Evolutionary conservation across 2,329 filamentous ascomycete genomes (phyloP), one percentile per base, ranked within the genome.

Genomic region (Scedosporium aurantiacum): DNA sequence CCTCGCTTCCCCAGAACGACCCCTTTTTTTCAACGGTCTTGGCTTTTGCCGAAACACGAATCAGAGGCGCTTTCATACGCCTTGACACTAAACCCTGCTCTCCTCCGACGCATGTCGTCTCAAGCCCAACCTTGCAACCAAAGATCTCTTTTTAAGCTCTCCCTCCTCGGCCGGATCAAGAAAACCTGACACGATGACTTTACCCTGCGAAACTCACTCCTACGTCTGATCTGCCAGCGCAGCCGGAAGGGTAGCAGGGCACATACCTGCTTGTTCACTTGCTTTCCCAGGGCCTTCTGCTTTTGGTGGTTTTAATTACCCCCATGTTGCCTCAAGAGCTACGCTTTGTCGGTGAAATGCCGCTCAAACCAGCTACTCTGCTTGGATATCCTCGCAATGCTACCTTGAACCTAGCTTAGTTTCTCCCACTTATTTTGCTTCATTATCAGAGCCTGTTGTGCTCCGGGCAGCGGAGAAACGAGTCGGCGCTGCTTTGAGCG

Each of bases 161-260:
- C 32, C 16, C 54, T 57, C 54, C 4, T 57, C 54, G n/a, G 14
- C 32, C 54, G 54, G 54, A 57, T 40, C n/a, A 23, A 18, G 25
- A 57, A 40, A 14, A 57, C 27, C 27, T 57, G 54, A 57, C 54
- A 57, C 54, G 54, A 37, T 27, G 54, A 21, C 50, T 23, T 54
- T 54, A 47, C 50, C 55, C 27, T 57, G 55, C 23, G 55, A 45
- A 58, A 45, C 28, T 32, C n/a, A 18, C 57, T 58, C 57, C 57
- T 58, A 58, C 57, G 57, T 58, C 57, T 58, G 57, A 58, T 58
- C 57, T 58, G 21, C 57, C 32, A 58, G 21, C 28, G 27, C 21
- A 37, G 54, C 54, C 54, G 50, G 50, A 27, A 54, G 7, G 21
- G n/a, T 28, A 5, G 21, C 23, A 54, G 12, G 50, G 32, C 32